Percentiles rank a stretch among this genome's conserved stretches.
These are phyloP conservation scores for Yamagishiella unicocca DNA, from an alignment of 139 green algal species.

Conservation along the genomic window DNA sequence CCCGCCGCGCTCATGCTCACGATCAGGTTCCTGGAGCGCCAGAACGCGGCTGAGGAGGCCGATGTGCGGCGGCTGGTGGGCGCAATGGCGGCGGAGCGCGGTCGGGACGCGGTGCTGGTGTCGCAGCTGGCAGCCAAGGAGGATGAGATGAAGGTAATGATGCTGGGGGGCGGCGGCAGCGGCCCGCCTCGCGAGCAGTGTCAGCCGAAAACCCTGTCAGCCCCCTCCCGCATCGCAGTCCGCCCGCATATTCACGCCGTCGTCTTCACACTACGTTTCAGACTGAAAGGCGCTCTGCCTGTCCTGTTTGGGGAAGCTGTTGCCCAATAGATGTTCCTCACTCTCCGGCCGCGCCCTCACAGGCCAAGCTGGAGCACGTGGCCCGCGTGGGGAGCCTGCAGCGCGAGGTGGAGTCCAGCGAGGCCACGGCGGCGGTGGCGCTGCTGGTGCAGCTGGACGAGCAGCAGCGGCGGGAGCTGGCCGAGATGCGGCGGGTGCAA, in stretches of 20 bases:
- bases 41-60: constrained; percentile 48
- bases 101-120: constrained; percentile 18
- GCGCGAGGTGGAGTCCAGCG: constrained; percentile 10
- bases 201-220: too few species aligned
- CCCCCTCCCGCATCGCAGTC: too few species aligned
- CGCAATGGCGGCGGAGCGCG: constrained; percentile 37
- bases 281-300: too few species aligned
- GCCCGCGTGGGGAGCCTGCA: constrained; percentile 19
- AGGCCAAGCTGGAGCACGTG: neutral
- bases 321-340: too few species aligned
- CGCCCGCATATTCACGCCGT: too few species aligned
- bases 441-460: neutral
- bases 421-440: constrained; percentile 9
- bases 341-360: neutral
- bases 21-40: constrained; percentile 41
- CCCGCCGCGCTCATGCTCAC: neutral
- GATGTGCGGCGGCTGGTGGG: constrained; percentile 41
- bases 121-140: constrained; percentile 26
- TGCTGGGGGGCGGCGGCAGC: neutral
- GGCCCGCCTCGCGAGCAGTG: neutral
- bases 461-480: constrained; percentile 17
- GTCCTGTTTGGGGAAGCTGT: too few species aligned
- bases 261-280: too few species aligned
- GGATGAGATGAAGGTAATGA: constrained; percentile 33
- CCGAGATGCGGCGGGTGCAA: neutral